Evolutionary conservation across 371 early-diverging fungal genomes (phyloP), one percentile per base, ranked within the genome.

Genomic region (Mortierella sp.): DNA sequence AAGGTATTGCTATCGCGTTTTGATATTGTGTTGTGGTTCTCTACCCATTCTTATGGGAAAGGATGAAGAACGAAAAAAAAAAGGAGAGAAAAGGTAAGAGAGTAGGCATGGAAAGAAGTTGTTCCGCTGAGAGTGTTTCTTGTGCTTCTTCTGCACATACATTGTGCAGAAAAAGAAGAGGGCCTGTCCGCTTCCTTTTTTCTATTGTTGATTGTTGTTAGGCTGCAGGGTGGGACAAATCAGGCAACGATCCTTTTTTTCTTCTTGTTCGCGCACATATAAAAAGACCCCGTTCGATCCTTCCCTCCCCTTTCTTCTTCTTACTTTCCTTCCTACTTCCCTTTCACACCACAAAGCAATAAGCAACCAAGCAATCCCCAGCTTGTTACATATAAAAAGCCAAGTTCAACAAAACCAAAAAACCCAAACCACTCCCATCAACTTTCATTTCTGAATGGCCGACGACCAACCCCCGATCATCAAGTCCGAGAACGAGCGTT

Each of bases 381-480:
- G 65, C 65, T 63, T 63, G 60, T 14, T 35, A 21, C 7, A 29
- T 21, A 35, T 38, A 63, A 32, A 32, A 48, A 24, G n/a, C 43
- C 29, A 27, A 72, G 49, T 10, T 51, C 1, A 24, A 48, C 11
- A 51, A 49, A 11, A 48, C 6, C 41, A 41, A 41, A 7, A 41
- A 41, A 41, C 4, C 41, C 7, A 18, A 27, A 29, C 32, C 11
- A 46, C 32, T 60, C 21, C 51, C 48, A 49, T 27, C 35, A 48
- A 32, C 51, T 51, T 51, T 49, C 29, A 78, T 70, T 49, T 70
- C 60, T 80, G 76, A 80, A 80, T 80, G 81, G 72, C 75, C 71
- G 76, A 80, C 71, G 76, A 70, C 72, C 51, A 63, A n/a, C 80
- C 80, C 46, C 72, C 76, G 54, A 80, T 75, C 72, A 48, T 38